Evolutionary conservation across 768 basidiomycete species (phyloP), one percentile per base, ranked within the genome.

Genomic region (Cystofilobasidium ferigula): DNA sequence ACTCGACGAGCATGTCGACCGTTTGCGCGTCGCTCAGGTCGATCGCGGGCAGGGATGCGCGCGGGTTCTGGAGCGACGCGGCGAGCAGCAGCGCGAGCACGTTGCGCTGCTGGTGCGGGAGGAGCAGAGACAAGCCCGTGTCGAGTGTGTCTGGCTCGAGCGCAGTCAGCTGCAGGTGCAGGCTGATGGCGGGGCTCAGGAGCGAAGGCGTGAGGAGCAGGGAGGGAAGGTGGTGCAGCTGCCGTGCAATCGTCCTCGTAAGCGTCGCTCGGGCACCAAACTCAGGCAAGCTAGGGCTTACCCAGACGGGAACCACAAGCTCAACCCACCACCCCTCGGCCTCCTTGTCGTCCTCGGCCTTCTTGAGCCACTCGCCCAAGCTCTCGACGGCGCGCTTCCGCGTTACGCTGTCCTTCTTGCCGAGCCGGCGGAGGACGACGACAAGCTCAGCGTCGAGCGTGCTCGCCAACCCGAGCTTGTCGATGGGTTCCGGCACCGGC

Each of bases 391-490:
- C 93, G 71, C 85, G 84, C 26, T 81, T 77, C 75, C 88, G 87
- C 1, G 94, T 97, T 34, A 89, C 81, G 32, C 82, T 81, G 64
- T 93, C 90, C 78, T 94, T 94, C 82, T 98, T 98, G 32, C 82
- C 84, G 60, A 98, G 79, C 69, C 83, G 82, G 57, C 90, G 78
- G 61, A 97, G 80, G 2, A 91, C 82, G 56, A 97, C 83, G 9
- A 92, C 80, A 26, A 98, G 79, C 32, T 91, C 89, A 1, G 91
- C 82, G 0, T 89, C 88, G 5, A 95, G 76, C 16, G 78, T 77
- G 71, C 83, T 83, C 3, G 83, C 86, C 6, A 94, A 80, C 0
- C 90, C 91, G 3, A 84, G 83, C 1, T 85, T 83, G 71, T 95
- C 91, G 43, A 97, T 79, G 1, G 93, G 93, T 79, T 97, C 91